Evolutionary conservation across 345 rosid genomes (phyloP).

Genomic region (Aurinia saxatilis): DNA sequence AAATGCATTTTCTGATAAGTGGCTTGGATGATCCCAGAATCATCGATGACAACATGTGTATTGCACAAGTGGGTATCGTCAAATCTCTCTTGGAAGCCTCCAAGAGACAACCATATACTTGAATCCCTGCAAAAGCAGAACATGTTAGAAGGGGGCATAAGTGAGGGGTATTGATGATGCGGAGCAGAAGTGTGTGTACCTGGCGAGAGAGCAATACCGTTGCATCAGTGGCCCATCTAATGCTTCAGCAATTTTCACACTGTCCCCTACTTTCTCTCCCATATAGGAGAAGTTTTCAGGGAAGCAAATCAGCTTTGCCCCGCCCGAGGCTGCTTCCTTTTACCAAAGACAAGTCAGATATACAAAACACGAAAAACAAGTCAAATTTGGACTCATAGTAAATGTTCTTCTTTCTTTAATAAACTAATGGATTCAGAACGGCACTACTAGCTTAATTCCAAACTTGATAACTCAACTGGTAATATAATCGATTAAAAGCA

Average conservation of each 20-base stretch:
- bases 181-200: conserved; percentile 29
- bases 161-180: neutral
- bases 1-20: conserved; percentile 71
- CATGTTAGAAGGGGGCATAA: neutral
- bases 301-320: conserved; percentile 80
- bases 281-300: conserved; percentile 83
- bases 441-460: too few relatives aligned
- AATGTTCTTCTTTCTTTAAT: too few relatives aligned
- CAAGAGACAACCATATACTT: conserved; percentile 83
- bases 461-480: too few relatives aligned
- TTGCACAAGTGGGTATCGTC: conserved; percentile 65
- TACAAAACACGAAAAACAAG: neutral
- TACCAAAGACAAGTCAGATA: neutral
- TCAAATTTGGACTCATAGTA: too few relatives aligned
- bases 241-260: conserved; percentile 62
- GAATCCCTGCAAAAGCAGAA: conserved; percentile 47
- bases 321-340: conserved; percentile 80
- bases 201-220: conserved; percentile 76
- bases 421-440: too few relatives aligned
- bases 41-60: conserved; percentile 83
- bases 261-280: conserved; percentile 60
- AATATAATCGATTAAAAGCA: too few relatives aligned
- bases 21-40: conserved; percentile 57
- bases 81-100: conserved; percentile 89
- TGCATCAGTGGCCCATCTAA: conserved; percentile 82